Base-by-base conservation (phyloP, 2,329 filamentous ascomycete genomes). In the Sordariomycetes sp. region DNA sequence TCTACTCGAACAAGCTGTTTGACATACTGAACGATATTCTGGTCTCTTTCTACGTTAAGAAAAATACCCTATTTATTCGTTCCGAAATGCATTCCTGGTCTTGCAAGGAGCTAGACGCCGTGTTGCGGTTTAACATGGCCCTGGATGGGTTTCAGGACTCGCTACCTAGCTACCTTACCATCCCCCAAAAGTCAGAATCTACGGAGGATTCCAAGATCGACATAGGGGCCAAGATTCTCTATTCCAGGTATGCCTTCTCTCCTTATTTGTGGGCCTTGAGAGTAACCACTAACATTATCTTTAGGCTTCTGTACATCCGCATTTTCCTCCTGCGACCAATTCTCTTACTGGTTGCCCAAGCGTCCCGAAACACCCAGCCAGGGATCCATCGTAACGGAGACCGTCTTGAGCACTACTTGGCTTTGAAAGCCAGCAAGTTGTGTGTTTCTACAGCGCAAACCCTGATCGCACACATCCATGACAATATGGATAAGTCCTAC, bases 1-100 rank as follows among this genome's bases (percentile, higher is more conserved):
- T 58, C 56, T 58, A 58, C 46, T 58, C 56, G 11, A 58, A 40
- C 56, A 53, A 58, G 25, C 34, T 58, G 28, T 58, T 58, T 53
- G 56, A 53, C 32, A 58, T 58, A 18, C 35, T 58, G 22, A n/a
- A 58, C 56, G 25, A 43, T 11, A 58, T 58, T 18, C 46, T 58
- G 10, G 25, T 32, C n/a, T 10, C 56, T 2, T 58, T 58, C 34
- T 58, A 58, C 20, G 46, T 58, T 25, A 46, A 37, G 25, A 58
- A 35, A 43, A 53, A 58, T 22, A 22, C 46, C 22, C 12, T 53
- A 20, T 35, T 53, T 28, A 12, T 20, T 14, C 22, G 28, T 18
- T 32, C 52, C 52, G 28, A 24, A 24, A 32, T 22, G 25, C 22
- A 8, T 50, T 50, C 46, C 46, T 53, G 16, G 52, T 34, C 52